Evolutionary conservation across 345 rosid species (phyloP).

Genomic region (Hypericum androsaemum): DNA sequence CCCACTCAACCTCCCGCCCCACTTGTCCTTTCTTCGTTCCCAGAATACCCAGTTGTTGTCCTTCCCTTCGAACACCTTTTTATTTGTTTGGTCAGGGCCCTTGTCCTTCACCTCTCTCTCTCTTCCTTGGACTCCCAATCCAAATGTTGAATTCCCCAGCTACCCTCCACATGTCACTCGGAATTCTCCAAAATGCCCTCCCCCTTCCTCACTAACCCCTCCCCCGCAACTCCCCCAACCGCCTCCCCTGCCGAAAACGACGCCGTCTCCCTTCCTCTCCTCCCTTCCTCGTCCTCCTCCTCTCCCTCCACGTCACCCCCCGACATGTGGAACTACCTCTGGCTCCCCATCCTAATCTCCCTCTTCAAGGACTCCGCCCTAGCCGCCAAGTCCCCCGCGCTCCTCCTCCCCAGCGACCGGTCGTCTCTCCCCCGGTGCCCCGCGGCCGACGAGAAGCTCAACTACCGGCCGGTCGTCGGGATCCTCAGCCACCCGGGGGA

Average conservation of each 20-base stretch:
- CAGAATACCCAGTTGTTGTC: too few species aligned
- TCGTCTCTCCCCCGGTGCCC: conserved; percentile 30
- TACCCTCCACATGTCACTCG: too few species aligned
- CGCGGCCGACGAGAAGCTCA: conserved; percentile 38
- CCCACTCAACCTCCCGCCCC: too few species aligned
- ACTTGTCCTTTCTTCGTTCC: too few species aligned
- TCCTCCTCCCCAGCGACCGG: conserved; percentile 28
- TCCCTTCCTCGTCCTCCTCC: conserved; percentile 19
- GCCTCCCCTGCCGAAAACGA: conserved; percentile 17
- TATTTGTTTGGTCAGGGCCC: too few species aligned
- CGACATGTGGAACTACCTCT: conserved; percentile 37
- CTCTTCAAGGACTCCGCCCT: conserved; percentile 35
- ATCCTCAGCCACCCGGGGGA: conserved; percentile 82
- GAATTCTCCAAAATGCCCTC: conserved; percentile 29
- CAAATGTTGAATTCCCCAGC: too few species aligned
- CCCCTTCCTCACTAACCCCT: conserved; percentile 22
- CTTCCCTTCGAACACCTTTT: too few species aligned
- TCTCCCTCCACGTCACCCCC: conserved; percentile 10
- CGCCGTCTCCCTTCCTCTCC: conserved; percentile 16
- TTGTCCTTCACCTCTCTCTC: too few species aligned
- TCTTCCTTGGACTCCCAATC: too few species aligned
- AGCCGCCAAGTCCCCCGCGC: conserved; percentile 19
- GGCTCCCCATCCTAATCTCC: conserved; percentile 39
- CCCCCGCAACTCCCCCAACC: conserved; percentile 11
- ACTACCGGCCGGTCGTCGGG: conserved; percentile 75